Evolutionary conservation across 768 basidiomycete species (phyloP), one percentile per base, ranked within the genome.

Genomic region (Collybia mongolica): DNA sequence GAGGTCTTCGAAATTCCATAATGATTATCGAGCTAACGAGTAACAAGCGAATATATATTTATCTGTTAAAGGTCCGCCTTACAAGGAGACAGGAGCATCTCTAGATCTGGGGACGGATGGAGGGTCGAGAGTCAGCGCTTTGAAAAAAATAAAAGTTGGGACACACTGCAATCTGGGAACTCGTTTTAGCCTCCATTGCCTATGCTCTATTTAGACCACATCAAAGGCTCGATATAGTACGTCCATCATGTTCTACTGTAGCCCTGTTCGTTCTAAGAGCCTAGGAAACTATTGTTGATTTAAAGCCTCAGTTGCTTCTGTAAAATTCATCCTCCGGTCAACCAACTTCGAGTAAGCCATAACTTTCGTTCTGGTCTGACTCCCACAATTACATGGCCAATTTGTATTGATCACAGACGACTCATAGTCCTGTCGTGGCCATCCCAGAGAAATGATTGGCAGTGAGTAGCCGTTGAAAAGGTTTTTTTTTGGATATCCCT

Each of bases 391-490:
- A 8, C 22, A n/a, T 7, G 19, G 18, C 24, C 28, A 9, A 32
- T 14, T 32, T 29, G 24, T 36, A 15, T 26, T 22, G 3, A 39
- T 39, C 5, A 28, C 39, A 8, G 44, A 15, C 24, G 15, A 6
- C 9, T 12, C 6, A 17, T 36, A 68, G 66, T 32, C 26, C 59
- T 15, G 39, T 61, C 32, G 60, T 68, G 12, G 66, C 66, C 12
- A 55, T 68, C 26, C 66, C 66, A 11, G 39, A 58, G 23, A 64
- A 64, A 20, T 58, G 62, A 5, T 66, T 64, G 40, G 52, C 56
- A 12, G 64, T 63, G 40, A 38, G 62, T 14, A n/a, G 3, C 5
- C 15, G 18, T 39, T 36, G 17, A 12, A 9, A n/a, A n/a, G n/a
- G n/a, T n/a, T n/a, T n/a, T n/a, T n/a, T n/a, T n/a, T n/a, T n/a